phyloP scores from a whole-genome alignment of 2,329 filamentous ascomycete genomes.

The Monosporascus sp. region DNA sequence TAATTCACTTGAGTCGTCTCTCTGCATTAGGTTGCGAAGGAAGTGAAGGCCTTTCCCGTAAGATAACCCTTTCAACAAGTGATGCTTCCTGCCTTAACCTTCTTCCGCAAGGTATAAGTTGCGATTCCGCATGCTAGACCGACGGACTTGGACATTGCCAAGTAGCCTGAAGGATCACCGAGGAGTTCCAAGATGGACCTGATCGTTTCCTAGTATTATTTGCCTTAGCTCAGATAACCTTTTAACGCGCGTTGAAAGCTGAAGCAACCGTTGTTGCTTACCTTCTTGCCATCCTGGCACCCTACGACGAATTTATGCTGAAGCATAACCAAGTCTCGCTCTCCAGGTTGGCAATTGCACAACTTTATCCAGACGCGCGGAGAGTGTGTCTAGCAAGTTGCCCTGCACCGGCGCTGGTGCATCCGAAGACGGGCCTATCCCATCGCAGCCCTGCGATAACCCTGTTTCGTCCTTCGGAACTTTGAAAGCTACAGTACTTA shows the following conservation, averaged over 20 bases:
- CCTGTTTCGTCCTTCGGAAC: constrained; percentile 54
- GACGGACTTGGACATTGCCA: constrained; percentile 63
- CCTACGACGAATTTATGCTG: constrained; percentile 66
- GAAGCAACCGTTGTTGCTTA: background rate
- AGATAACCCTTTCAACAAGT: background rate
- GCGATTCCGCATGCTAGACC: constrained; percentile 64
- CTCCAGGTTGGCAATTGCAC: constrained; percentile 63
- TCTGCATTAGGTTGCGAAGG: no score
- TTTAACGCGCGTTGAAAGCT: no score
- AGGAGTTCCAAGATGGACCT: constrained; percentile 62
- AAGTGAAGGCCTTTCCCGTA: no score
- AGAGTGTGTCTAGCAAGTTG: constrained; percentile 67
- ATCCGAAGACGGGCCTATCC: constrained; percentile 50
- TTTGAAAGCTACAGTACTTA: constrained; percentile 55
- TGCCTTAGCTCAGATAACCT: no score
- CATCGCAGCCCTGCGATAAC: constrained; percentile 60
- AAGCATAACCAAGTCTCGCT: constrained; percentile 58
- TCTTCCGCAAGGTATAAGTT: constrained; percentile 30
- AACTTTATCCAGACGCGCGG: constrained; percentile 66
- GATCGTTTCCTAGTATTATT: constrained; percentile 16
- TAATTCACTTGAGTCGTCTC: no score
- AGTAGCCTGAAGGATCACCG: constrained; percentile 61
- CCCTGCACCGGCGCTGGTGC: constrained; percentile 53
- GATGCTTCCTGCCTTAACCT: background rate
- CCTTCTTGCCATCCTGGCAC: constrained; percentile 52